A percentile compares a stretch with the other conserved stretches of the same genome.
Evolutionary conservation across 1,284 basidiomycete genomes (phyloP).

Genomic region (Caloboletus firmus): DNA sequence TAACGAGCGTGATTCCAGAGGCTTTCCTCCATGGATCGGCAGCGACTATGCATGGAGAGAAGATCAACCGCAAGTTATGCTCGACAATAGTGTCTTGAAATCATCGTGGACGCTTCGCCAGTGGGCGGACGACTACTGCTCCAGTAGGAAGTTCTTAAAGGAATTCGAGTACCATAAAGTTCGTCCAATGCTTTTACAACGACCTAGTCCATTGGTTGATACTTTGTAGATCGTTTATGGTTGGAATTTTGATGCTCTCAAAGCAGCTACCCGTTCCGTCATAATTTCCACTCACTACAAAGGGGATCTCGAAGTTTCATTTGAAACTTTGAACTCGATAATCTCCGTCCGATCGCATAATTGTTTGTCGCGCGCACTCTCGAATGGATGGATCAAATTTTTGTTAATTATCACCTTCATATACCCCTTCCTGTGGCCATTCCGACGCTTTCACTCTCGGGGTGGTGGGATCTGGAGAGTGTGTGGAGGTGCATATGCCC

Average conservation of each 20-base stretch:
- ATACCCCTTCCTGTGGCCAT: slow-evolving; percentile 75
- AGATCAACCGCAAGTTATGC: slow-evolving; percentile 28
- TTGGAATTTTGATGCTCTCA: slow-evolving; percentile 64
- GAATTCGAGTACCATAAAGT: slow-evolving; percentile 67
- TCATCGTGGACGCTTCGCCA: slow-evolving; percentile 57
- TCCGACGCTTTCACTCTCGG: slow-evolving; percentile 55
- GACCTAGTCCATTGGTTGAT: not conserved
- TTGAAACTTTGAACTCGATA: slow-evolving; percentile 43
- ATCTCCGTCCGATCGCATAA: slow-evolving; percentile 65
- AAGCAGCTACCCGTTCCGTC: slow-evolving; percentile 50
- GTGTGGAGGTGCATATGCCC: slow-evolving; percentile 65
- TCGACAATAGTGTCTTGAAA: slow-evolving; percentile 35
- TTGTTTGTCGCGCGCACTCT: slow-evolving; percentile 56
- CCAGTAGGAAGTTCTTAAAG: slow-evolving; percentile 59
- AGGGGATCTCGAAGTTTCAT: slow-evolving; percentile 50
- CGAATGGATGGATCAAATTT: slow-evolving; percentile 65
- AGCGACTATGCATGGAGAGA: slow-evolving; percentile 27
- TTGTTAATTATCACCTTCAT: slow-evolving; percentile 62
- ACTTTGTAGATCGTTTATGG: slow-evolving; percentile 55
- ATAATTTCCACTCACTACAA: slow-evolving; percentile 55
- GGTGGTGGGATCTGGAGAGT: slow-evolving; percentile 70
- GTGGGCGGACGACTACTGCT: slow-evolving; percentile 73
- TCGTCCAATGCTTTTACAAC: slow-evolving; percentile 5
- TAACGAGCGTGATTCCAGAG: slow-evolving; percentile 32
- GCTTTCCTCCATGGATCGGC: slow-evolving; percentile 47